Conservation (phyloP, 2,329 filamentous ascomycete species). For the Thelonectria olida region DNA sequence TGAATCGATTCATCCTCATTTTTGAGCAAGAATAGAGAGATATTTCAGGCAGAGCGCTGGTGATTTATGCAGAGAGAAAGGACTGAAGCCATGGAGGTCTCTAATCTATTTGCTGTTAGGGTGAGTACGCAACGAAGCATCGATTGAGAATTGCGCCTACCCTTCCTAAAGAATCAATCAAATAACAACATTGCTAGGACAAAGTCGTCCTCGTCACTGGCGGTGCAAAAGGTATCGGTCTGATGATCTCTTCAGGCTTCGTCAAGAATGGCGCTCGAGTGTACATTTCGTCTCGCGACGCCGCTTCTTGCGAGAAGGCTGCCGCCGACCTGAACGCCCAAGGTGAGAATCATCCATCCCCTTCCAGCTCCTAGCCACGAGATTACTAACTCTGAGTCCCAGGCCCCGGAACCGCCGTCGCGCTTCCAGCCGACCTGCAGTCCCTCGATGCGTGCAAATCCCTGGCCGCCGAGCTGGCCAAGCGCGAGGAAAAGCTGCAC, state of each 20-base stretch:
- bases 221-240: not conserved
- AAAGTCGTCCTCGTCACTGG: not conserved
- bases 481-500: constrained; percentile 62
- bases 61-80: no score
- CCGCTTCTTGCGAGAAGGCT: constrained; percentile 63
- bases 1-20: no score
- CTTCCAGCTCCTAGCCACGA: not conserved
- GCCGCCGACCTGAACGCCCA: constrained; percentile 63
- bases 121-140: not conserved
- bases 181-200: not conserved
- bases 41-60: no score
- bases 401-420: constrained; percentile 59
- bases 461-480: constrained; percentile 61
- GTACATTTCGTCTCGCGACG: constrained; percentile 73
- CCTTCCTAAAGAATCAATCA: not conserved
- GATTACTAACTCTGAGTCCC: constrained; percentile 27
- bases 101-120: not conserved
- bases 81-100: not conserved
- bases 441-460: constrained; percentile 63
- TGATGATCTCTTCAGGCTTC: constrained; percentile 71
- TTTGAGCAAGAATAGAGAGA: no score
- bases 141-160: no score
- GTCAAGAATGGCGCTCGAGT: constrained; percentile 71
- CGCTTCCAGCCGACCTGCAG: constrained; percentile 73
- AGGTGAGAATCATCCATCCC: not conserved